phyloP scores from a whole-genome alignment of 2,329 filamentous ascomycete genomes.

The Colletotrichum lentis region DNA sequence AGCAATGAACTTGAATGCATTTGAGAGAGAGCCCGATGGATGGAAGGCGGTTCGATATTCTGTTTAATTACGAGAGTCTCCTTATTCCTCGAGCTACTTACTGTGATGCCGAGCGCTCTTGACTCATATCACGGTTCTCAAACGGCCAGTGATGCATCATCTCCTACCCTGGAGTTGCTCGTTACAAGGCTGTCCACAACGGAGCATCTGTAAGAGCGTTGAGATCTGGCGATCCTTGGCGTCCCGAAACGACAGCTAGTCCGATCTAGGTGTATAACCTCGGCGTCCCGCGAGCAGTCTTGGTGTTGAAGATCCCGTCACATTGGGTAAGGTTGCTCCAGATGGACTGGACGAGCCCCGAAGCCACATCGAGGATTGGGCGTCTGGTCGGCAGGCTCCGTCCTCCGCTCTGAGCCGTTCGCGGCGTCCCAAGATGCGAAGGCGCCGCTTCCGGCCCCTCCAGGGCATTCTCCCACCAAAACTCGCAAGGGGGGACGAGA shows the following conservation, averaged over 20 bases:
- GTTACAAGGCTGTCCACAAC: background rate
- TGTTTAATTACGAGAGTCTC: conserved; percentile 40
- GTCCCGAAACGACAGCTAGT: background rate
- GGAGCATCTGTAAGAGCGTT: background rate
- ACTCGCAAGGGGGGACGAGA: background rate
- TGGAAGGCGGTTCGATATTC: conserved; percentile 38
- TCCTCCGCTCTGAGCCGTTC: background rate
- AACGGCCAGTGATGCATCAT: background rate
- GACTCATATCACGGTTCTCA: background rate
- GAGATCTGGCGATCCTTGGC: background rate
- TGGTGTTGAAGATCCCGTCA: background rate
- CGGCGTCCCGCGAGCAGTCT: background rate
- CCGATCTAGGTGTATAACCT: background rate
- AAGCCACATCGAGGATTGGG: conserved; percentile 9
- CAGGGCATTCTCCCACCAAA: background rate
- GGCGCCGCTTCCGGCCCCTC: conserved; percentile 6
- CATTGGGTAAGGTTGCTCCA: background rate
- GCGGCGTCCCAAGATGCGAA: background rate
- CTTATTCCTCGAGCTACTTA: conserved; percentile 13
- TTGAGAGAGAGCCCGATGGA: conserved; percentile 36
- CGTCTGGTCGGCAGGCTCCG: background rate
- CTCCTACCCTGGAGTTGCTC: background rate
- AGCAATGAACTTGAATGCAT: conserved; percentile 39
- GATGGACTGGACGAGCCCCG: conserved; percentile 8
- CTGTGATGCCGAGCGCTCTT: background rate